These are phyloP conservation scores for Nicotiana attenuata DNA, from an alignment of 257 asterid genomes.

Conservation along the genomic window DNA sequence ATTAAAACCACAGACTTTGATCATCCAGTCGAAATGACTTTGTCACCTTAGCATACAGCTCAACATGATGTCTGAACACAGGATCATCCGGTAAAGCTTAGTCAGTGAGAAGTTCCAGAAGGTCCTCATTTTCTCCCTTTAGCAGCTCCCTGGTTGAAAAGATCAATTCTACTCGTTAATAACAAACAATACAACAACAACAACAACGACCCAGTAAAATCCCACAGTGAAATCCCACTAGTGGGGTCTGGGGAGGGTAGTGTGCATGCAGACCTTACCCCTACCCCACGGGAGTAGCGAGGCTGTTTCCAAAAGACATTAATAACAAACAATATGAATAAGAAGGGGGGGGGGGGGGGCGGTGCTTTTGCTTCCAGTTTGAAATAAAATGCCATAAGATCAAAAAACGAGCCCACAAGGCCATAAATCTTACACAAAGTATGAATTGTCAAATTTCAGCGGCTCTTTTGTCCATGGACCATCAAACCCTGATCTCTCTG, in stretches of 20 bases:
- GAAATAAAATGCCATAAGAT: neutral
- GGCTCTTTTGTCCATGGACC: slow-evolving; percentile 88
- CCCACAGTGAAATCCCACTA: no score
- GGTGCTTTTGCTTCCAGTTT: neutral
- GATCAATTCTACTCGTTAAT: neutral
- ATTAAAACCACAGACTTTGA: neutral
- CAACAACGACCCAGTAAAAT: no score
- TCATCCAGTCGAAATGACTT: neutral
- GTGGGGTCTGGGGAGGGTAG: no score
- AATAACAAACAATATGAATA: neutral
- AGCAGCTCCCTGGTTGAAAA: slow-evolving; percentile 66
- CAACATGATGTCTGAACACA: slow-evolving; percentile 60
- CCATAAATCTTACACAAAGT: slow-evolving; percentile 42
- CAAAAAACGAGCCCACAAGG: no score
- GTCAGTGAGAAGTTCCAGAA: slow-evolving; percentile 79
- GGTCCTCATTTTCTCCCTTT: slow-evolving; percentile 68
- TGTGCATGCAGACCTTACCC: no score
- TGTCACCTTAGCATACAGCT: slow-evolving; percentile 78
- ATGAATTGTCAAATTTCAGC: slow-evolving; percentile 25
- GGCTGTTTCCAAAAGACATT: no score
- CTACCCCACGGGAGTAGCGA: no score
- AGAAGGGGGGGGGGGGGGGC: neutral
- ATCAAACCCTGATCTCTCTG: slow-evolving; percentile 91
- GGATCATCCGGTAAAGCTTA: slow-evolving; percentile 73
- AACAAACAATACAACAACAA: neutral